A percentile compares a stretch with the other conserved stretches of the same genome.
These are phyloP conservation scores for Panicum hallii DNA, from an alignment of 202 grass and related monocot genomes.

Conservation along the genomic window DNA sequence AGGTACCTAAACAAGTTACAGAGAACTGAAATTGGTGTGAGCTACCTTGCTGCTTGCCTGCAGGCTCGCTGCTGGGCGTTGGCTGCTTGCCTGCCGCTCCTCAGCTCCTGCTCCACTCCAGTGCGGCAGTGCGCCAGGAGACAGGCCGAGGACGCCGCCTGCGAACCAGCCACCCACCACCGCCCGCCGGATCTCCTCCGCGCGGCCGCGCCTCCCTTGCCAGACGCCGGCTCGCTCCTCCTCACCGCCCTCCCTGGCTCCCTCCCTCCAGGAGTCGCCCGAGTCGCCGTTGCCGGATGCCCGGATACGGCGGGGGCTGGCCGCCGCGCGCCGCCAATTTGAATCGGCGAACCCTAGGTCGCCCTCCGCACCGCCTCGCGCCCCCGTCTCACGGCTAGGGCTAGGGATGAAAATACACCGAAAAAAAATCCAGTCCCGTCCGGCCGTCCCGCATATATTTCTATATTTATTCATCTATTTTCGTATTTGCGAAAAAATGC, in stretches of 20 bases:
- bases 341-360: not conserved
- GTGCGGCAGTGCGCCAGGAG: not conserved
- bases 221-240: not conserved
- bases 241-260: not conserved
- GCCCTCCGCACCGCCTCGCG: not conserved
- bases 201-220: not conserved
- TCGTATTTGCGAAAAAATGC: too few species aligned
- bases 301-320: not conserved
- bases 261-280: not conserved
- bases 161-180: too few species aligned
- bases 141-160: not conserved
- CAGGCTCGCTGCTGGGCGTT: not conserved
- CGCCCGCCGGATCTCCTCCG: not conserved
- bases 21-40: not conserved
- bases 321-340: not conserved
- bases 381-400: not conserved
- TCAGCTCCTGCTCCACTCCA: not conserved
- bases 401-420: too few species aligned
- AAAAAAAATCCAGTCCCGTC: too few species aligned
- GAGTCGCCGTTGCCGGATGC: not conserved
- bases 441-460: too few species aligned
- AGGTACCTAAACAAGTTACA: not conserved
- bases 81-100: not conserved
- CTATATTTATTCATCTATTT: too few species aligned
- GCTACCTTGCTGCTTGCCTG: not conserved